Evolutionary conservation across 768 basidiomycete species (phyloP).

Genomic region (Lactifluus rugatus): DNA sequence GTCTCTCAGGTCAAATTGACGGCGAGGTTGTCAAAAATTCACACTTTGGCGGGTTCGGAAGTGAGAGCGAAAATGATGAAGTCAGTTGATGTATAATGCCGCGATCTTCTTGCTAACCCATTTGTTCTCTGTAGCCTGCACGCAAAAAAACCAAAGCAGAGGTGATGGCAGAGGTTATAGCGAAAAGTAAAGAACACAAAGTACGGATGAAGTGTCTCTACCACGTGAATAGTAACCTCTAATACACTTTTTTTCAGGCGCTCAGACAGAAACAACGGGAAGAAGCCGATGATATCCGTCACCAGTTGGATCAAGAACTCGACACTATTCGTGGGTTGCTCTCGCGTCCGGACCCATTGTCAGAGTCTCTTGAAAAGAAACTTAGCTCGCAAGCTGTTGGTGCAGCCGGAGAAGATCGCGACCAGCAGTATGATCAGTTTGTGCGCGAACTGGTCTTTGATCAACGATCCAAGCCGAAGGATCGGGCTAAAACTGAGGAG

Average conservation of each 20-base stretch:
- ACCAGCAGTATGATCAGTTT: constrained; percentile 81
- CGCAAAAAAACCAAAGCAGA: constrained; percentile 90
- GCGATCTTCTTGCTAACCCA: constrained; percentile 2
- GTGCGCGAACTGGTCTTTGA: constrained; percentile 93
- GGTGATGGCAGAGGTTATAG: constrained; percentile 96
- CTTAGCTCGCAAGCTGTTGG: background rate
- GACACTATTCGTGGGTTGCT: constrained; percentile 70
- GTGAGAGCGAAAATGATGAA: constrained; percentile 50
- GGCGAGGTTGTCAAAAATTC: constrained; percentile 50
- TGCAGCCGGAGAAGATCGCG: constrained; percentile 25
- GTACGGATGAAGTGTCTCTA: constrained; percentile 32
- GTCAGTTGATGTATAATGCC: constrained; percentile 17
- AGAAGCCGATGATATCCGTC: constrained; percentile 74
- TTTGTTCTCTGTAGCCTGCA: constrained; percentile 42
- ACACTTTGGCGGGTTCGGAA: constrained; percentile 85
- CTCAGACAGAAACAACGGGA: constrained; percentile 84
- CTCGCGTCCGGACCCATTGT: constrained; percentile 41
- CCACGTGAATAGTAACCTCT: background rate
- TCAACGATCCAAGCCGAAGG: constrained; percentile 85
- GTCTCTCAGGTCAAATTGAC: constrained; percentile 51
- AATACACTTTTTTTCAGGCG: constrained; percentile 37
- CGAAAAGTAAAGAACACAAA: constrained; percentile 95
- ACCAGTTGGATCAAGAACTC: constrained; percentile 83
- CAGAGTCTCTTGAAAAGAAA: constrained; percentile 22
- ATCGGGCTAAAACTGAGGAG: constrained; percentile 93